Conservation (phyloP, 768 basidiomycete genomes). For the Leucocoprinus leucothites region DNA sequence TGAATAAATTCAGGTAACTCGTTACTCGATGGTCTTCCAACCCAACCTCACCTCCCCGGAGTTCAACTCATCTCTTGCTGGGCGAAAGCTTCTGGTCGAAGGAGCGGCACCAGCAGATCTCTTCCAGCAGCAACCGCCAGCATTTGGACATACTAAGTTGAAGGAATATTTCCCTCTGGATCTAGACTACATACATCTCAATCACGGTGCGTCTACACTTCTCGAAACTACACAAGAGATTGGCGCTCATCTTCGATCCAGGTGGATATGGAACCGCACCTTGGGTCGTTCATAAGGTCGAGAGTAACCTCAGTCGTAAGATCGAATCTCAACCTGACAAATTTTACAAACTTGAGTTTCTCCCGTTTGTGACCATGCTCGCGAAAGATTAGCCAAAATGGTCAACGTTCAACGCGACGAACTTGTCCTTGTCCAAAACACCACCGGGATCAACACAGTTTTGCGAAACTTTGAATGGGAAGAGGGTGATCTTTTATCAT, state of each 20-base stretch:
- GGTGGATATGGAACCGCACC: conserved; percentile 62
- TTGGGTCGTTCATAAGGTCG: conserved; percentile 44
- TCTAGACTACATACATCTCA: conserved; percentile 59
- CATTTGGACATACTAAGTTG: conserved; percentile 56
- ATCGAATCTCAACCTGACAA: conserved; percentile 56
- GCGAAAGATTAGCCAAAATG: conserved; percentile 48
- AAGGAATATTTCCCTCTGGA: conserved; percentile 55
- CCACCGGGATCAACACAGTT: conserved; percentile 67
- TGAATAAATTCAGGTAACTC: too few relatives aligned
- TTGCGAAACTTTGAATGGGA: conserved; percentile 67
- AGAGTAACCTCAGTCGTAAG: conserved; percentile 34
- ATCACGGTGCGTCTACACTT: conserved; percentile 46
- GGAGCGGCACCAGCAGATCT: conserved; percentile 4
- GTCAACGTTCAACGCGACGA: conserved; percentile 51
- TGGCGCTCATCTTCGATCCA: conserved; percentile 18
- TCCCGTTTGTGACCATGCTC: conserved; percentile 31
- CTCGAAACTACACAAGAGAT: too few relatives aligned
- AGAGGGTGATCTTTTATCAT: conserved; percentile 65
- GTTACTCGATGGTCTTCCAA: too few relatives aligned
- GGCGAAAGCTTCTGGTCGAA: too few relatives aligned
- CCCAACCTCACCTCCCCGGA: too few relatives aligned
- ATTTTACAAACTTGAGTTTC: conserved; percentile 41
- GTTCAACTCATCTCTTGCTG: too few relatives aligned
- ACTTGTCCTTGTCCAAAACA: conserved; percentile 56
- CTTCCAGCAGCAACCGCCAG: conserved; percentile 20